A percentile compares a stretch with the other conserved stretches of the same genome.
Conservation (phyloP, 1,284 basidiomycete species). For the Boletellus sp. region DNA sequence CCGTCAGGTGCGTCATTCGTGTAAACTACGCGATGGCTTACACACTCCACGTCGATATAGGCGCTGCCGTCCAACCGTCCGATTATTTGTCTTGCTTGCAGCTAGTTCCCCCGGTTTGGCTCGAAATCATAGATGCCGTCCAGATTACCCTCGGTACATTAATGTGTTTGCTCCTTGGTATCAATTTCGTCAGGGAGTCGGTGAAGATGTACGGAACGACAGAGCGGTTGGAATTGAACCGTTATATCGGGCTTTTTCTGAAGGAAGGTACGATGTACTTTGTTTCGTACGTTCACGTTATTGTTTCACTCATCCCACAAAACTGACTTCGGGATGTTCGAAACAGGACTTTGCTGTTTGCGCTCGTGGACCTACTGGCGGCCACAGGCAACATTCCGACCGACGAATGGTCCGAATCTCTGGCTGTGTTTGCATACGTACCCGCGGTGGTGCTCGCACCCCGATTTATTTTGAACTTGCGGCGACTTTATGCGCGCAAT, state of each 20-base stretch:
- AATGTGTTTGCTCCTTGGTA: background rate
- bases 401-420: background rate
- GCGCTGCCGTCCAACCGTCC: background rate
- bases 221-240: background rate
- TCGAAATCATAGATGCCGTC: no score
- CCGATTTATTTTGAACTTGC: background rate
- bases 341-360: background rate
- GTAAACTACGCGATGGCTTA: no score
- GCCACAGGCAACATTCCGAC: background rate
- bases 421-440: background rate
- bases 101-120: no score
- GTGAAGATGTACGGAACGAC: background rate
- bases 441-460: background rate
- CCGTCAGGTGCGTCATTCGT: no score
- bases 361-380: background rate
- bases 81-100: background rate
- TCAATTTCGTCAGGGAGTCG: background rate
- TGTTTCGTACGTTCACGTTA: background rate
- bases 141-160: background rate
- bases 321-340: background rate
- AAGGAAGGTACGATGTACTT: background rate
- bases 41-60: background rate
- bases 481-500: no score
- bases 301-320: background rate
- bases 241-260: background rate